Evolutionary conservation across 2,329 filamentous ascomycete genomes (phyloP), one percentile per base, ranked within the genome.

Genomic region (Sphaerulina populicola): DNA sequence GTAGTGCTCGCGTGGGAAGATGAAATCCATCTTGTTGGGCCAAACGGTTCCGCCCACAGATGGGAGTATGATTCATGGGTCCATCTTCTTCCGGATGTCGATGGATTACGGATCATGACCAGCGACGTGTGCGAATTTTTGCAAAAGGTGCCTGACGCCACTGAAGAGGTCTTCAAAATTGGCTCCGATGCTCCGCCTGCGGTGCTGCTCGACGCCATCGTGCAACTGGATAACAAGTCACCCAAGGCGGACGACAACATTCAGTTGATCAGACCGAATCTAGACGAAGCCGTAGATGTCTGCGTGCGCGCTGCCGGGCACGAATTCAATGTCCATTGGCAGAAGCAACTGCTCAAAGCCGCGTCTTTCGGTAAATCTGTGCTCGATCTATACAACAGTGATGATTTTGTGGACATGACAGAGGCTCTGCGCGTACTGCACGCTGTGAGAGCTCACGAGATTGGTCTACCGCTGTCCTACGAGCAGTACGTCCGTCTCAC

Each of bases 401-500:
- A 98, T 64, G 91, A 98, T 58, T 98, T 97, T 69, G 93, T 98
- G 48, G 91, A 97, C 57, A 97, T 96, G 84, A 95, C 89, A 60
- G 91, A 98, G 68, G 93, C 85, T 0, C 72, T 98, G 12, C 84
- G 93, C 12, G 90, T 98, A 0, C 76, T 98, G 43, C 97, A 96
- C 62, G 91, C 91, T 6, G 86, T 91, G 10, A 83, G 93, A 46
- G 94, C 86, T 68, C 97, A 93, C 66, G 86, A 94, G 62, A 79
- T 97, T 47, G 93, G 93, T 2, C 74, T 98, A 18, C 89, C 91
- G 0, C 69, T 98, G 4, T 94, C 90, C 3, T 94, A 93, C 64
- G 90, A 96, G 57, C 91, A 98, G 68, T 97, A 93, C 66, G 80
- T 93, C 57, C 85, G 89, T 5, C 78, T 98, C 47, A 94, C 89